Evolutionary conservation across 2,329 filamentous ascomycete genomes (phyloP).

Genomic region (Cytospora mali): DNA sequence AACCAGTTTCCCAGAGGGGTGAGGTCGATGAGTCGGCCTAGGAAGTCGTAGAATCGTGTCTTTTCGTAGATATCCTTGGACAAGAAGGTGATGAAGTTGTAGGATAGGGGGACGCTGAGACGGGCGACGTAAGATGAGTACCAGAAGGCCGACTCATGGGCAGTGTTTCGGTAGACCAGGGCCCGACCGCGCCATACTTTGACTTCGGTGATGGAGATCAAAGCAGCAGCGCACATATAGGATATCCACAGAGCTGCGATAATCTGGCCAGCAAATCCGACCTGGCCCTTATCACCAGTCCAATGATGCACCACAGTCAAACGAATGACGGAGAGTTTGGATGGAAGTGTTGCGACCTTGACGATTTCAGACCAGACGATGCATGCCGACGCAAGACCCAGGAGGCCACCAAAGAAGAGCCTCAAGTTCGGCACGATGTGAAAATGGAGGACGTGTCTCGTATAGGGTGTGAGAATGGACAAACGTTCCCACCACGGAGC

Average conservation of each 20-base stretch:
- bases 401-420: slow-evolving; percentile 65
- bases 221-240: slow-evolving; percentile 92
- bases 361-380: slow-evolving; percentile 94
- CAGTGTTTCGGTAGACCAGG: slow-evolving; percentile 86
- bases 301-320: slow-evolving; percentile 75
- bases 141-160: slow-evolving; percentile 92
- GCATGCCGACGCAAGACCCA: slow-evolving; percentile 75
- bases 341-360: slow-evolving; percentile 67
- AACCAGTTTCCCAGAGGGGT: slow-evolving; percentile 83
- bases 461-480: slow-evolving; percentile 74
- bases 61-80: slow-evolving; percentile 70
- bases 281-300: slow-evolving; percentile 68
- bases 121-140: slow-evolving; percentile 92
- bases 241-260: slow-evolving; percentile 86
- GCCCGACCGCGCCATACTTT: slow-evolving; percentile 98
- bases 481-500: slow-evolving; percentile 56
- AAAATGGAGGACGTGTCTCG: slow-evolving; percentile 77
- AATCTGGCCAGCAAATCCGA: slow-evolving; percentile 84
- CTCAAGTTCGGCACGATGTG: slow-evolving; percentile 71
- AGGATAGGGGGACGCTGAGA: slow-evolving; percentile 87
- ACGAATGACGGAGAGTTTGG: slow-evolving; percentile 71
- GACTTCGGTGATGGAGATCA: slow-evolving; percentile 86
- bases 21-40: slow-evolving; percentile 80
- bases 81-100: slow-evolving; percentile 95
- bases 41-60: slow-evolving; percentile 85